phyloP scores from a whole-genome alignment of 495 filamentous ascomycete genomes.

The Penicilliopsis zonata region DNA sequence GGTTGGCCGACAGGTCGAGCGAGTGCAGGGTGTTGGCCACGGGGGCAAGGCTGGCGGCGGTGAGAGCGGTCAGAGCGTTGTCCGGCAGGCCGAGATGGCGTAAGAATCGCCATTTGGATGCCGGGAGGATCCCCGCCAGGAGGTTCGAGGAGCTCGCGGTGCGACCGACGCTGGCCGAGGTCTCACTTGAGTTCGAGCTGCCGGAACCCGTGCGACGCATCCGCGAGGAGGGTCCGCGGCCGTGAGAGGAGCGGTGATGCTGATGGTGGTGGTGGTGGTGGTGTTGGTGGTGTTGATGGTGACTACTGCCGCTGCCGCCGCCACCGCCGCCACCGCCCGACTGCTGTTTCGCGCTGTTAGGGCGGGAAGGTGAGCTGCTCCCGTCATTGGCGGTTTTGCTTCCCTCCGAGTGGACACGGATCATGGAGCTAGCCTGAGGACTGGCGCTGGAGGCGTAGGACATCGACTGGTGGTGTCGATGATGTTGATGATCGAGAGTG shows the following conservation, averaged over 20 bases:
- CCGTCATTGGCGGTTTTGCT: constrained; percentile 39
- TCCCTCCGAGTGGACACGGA: constrained; percentile 37
- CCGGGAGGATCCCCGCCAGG: constrained; percentile 49
- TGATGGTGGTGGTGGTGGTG: too few species aligned
- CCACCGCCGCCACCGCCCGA: too few species aligned
- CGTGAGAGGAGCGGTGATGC: constrained; percentile 38
- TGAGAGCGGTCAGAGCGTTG: constrained; percentile 72
- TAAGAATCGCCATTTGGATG: constrained; percentile 89
- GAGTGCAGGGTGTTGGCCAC: constrained; percentile 80
- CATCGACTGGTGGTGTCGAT: too few species aligned
- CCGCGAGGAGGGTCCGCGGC: constrained; percentile 43
- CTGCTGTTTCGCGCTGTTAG: constrained; percentile 54
- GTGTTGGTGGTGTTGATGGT: too few species aligned
- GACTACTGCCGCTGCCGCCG: too few species aligned
- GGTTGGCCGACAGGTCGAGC: constrained; percentile 81
- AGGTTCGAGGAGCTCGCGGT: constrained; percentile 66
- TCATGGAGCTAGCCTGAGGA: constrained; percentile 35
- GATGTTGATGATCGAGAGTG: too few species aligned
- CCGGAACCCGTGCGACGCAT: constrained; percentile 78
- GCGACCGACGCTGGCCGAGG: constrained; percentile 55
- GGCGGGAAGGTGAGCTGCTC: constrained; percentile 71
- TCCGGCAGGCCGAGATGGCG: constrained; percentile 85
- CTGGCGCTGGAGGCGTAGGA: constrained; percentile 32
- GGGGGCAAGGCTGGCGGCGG: constrained; percentile 60
- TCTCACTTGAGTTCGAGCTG: constrained; percentile 79